Conservation (phyloP, 371 early-diverging fungal species). For the Mucor lusitanicus region DNA sequence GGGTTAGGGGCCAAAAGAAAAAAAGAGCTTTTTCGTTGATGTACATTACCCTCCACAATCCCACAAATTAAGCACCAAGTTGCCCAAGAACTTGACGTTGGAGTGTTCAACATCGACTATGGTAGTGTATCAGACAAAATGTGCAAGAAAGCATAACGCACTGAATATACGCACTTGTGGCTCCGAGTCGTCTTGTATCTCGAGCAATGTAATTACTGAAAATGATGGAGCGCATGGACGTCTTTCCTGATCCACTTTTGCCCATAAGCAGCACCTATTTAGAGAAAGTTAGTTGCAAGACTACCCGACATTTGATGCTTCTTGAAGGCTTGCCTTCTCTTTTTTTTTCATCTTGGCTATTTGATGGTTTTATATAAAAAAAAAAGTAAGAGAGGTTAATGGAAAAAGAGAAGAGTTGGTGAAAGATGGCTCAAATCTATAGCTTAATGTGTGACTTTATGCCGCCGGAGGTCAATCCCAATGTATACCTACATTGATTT, state of each 20-base stretch:
- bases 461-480: neutral
- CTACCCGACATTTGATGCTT: neutral
- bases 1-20: neutral
- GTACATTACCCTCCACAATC: conserved; percentile 82
- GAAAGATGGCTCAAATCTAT: neutral
- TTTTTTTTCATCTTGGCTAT: neutral
- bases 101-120: conserved; percentile 96
- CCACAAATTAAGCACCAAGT: conserved; percentile 94
- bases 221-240: conserved; percentile 97
- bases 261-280: conserved; percentile 94
- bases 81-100: conserved; percentile 92
- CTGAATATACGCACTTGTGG: conserved; percentile 71
- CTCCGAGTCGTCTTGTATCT: conserved; percentile 93
- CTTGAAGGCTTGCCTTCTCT: neutral
- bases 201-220: conserved; percentile 95
- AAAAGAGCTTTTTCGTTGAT: neutral
- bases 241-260: conserved; percentile 96
- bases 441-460: conserved; percentile 1
- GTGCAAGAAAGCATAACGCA: neutral
- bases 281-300: neutral
- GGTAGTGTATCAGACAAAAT: neutral
- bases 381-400: neutral
- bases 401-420: neutral
- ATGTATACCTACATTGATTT: neutral
- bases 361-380: neutral